Conservation (phyloP, 2,329 filamentous ascomycete genomes). For the Pseudogymnoascus sp. region DNA sequence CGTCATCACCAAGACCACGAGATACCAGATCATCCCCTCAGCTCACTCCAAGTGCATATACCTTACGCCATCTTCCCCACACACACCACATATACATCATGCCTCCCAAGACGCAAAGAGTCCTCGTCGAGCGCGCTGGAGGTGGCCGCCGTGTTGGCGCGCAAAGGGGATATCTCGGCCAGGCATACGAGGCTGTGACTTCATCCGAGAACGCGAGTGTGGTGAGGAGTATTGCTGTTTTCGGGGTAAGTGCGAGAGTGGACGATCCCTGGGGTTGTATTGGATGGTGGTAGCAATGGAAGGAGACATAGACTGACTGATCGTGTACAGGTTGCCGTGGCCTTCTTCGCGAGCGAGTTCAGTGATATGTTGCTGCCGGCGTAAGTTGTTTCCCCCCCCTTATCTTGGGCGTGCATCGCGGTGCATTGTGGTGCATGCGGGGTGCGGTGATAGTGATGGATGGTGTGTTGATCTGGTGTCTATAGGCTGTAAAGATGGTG, state of each 20-base stretch:
- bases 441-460: neutral
- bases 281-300: no score
- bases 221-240: constrained; percentile 58
- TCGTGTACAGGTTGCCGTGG: constrained; percentile 49
- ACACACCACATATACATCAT: constrained; percentile 34
- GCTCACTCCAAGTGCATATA: neutral
- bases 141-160: constrained; percentile 31
- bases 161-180: constrained; percentile 45
- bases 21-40: neutral
- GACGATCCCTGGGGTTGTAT: neutral
- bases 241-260: constrained; percentile 56
- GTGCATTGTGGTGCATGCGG: neutral
- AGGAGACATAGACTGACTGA: constrained; percentile 16
- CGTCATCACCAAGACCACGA: neutral
- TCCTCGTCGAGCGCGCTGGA: constrained; percentile 40
- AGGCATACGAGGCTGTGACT: constrained; percentile 54
- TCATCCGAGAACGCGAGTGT: constrained; percentile 60
- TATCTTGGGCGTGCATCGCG: neutral
- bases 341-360: constrained; percentile 59
- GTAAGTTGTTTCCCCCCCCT: constrained; percentile 35
- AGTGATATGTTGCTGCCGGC: constrained; percentile 60
- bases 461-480: neutral
- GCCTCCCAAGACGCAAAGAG: constrained; percentile 54
- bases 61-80: neutral
- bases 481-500: neutral